Base-by-base conservation (phyloP, 306 rosid species). In the Gastrolobium bilobum region DNA sequence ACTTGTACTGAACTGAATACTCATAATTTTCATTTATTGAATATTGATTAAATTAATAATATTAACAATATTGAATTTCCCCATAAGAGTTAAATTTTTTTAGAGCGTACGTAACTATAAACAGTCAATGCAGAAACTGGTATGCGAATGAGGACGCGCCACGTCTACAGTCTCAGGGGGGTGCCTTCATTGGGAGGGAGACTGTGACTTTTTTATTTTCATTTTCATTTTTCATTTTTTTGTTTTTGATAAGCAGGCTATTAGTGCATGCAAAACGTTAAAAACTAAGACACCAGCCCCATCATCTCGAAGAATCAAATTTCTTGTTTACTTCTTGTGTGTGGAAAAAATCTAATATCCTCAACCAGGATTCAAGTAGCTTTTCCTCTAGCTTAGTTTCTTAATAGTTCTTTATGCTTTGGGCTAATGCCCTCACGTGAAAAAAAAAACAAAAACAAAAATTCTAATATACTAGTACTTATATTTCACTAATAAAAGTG, bases 131-230 rank as follows among this genome's bases (percentile, higher is more conserved):
- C 4, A 26, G 39, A 52, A 10, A 37, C 2, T 3, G 6, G 0
- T 68, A n/a, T 37, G 67, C 43, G 85, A 66, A 71, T 42, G 10
- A 37, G 15, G 50, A 10, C 2, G 26, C 1, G 61, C 87, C 87
- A 86, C 89, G 82, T 60, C 10, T 65, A 59, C 33, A 35, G 4
- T 10, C 54, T n/a, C 14, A 2, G 6, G 10, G 56, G 4, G 70
- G 56, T 82, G 47, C 29, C 74, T 51, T 65, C 1, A 31, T 58
- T 71, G 42, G 67, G 56, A 57, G 66, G 72, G 11, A 15, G 80
- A 70, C 77, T 68, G 75, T 9, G 30, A 64, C 63, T 30, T 29
- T 9, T 42, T 70, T 4, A 68, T 52, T 64, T 76, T 44, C 33
- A 4, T n/a, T n/a, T n/a, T n/a, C n/a, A n/a, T n/a, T n/a, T n/a